A percentile compares a stretch with the other conserved stretches of the same genome.
Evolutionary conservation across 306 rosid genomes (phyloP).

Genomic region (Neltuma alba): DNA sequence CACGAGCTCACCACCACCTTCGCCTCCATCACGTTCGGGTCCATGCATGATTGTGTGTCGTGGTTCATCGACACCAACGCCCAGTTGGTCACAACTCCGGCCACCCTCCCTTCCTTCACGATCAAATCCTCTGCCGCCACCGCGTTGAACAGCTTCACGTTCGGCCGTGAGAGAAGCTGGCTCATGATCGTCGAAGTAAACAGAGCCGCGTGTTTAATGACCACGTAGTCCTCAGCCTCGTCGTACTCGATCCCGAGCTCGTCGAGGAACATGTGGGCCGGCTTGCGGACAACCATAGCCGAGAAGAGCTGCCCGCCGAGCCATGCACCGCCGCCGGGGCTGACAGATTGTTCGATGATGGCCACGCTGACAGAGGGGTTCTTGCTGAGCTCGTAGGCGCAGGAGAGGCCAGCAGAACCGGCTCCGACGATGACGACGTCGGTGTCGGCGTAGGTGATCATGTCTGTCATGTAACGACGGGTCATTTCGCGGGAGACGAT

Average conservation of each 20-base stretch:
- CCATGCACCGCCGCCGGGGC: constrained; percentile 99
- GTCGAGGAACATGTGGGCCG: constrained; percentile 80
- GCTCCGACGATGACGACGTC: constrained; percentile 90
- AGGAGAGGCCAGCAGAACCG: constrained; percentile 89
- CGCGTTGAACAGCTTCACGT: constrained; percentile 90
- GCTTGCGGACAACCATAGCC: constrained; percentile 95
- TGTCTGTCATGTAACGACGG: constrained; percentile 91
- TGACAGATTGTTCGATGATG: constrained; percentile 90
- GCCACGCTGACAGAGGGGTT: constrained; percentile 68
- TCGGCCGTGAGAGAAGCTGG: constrained; percentile 74
- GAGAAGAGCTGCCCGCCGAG: constrained; percentile 98
- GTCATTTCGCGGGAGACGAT: constrained; percentile 91
- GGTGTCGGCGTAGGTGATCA: constrained; percentile 93
- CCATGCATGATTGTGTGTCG: constrained; percentile 94
- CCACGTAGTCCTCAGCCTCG: constrained; percentile 84
- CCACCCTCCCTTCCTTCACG: constrained; percentile 74
- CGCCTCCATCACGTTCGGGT: constrained; percentile 97
- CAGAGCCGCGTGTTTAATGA: constrained; percentile 89
- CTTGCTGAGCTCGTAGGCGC: constrained; percentile 96
- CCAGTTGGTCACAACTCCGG: constrained; percentile 91
- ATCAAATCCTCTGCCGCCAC: constrained; percentile 90
- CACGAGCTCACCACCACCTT: constrained; percentile 95
- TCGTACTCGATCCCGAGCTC: constrained; percentile 75
- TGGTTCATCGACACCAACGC: constrained; percentile 94
- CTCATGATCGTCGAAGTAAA: constrained; percentile 99